These are phyloP conservation scores for Pseudonitzschia multiseries DNA, from an alignment of 108 stramenopile species.

Conservation along the genomic window DNA sequence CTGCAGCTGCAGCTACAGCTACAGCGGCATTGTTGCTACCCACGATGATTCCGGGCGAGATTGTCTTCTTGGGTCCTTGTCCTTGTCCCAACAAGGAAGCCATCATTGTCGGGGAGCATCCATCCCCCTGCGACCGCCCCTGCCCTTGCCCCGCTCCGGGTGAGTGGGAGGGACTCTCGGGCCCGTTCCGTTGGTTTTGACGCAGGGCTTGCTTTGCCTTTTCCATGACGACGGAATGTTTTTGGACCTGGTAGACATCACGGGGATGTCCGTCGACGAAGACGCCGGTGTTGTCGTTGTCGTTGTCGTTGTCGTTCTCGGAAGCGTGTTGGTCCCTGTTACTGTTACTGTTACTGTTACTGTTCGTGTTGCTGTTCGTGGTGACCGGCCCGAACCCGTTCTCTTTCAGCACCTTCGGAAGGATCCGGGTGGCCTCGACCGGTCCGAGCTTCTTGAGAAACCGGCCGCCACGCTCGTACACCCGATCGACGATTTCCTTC, in stretches of 20 bases:
- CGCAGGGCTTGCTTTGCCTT: constrained; percentile 70
- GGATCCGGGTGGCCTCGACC: constrained; percentile 28
- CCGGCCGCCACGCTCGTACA: constrained; percentile 60
- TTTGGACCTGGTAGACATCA: constrained; percentile 46
- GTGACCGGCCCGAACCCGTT: constrained; percentile 38
- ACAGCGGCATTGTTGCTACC: not conserved
- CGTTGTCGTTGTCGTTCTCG: constrained; percentile 12
- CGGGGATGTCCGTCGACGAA: not conserved
- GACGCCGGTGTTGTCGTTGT: not conserved
- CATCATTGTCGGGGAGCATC: not conserved
- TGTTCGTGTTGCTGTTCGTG: too few relatives aligned
- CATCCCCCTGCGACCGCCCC: too few relatives aligned
- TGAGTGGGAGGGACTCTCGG: not conserved
- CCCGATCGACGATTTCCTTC: constrained; percentile 66
- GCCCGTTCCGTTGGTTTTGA: constrained; percentile 41
- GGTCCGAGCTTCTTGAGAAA: constrained; percentile 70
- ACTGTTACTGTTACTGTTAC: too few relatives aligned
- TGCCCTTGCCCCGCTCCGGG: too few relatives aligned
- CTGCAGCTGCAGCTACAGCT: not conserved
- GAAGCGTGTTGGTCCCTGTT: constrained; percentile 45
- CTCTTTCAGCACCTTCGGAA: not conserved
- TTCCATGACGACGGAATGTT: constrained; percentile 61
- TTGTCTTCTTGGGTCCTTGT: not conserved
- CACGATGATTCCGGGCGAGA: not conserved
- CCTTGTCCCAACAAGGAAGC: not conserved